Evolutionary conservation across 2,329 filamentous ascomycete species (phyloP).

Genomic region (Pestalotiopsis sp.): DNA sequence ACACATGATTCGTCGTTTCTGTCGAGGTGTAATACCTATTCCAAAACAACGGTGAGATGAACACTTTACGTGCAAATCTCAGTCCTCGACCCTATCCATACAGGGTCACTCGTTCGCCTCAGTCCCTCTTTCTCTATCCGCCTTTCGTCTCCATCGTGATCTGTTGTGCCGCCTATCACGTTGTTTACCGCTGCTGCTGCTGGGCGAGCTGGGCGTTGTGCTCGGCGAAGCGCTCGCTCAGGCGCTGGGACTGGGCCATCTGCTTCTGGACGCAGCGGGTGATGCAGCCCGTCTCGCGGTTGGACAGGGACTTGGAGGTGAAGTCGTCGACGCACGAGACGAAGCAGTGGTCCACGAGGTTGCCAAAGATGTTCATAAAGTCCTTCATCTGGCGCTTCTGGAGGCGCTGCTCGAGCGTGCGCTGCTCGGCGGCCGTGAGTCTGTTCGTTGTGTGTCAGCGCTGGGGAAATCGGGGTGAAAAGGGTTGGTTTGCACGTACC

Average conservation of each 20-base stretch:
- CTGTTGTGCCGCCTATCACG: constrained; percentile 13
- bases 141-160: neutral
- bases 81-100: neutral
- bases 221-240: constrained; percentile 87
- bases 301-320: constrained; percentile 90
- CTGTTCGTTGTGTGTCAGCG: constrained; percentile 30
- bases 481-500: constrained; percentile 6
- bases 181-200: constrained; percentile 49
- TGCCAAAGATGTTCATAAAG: constrained; percentile 80
- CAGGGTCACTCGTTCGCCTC: neutral
- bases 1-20: neutral
- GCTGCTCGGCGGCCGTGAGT: constrained; percentile 80
- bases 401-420: constrained; percentile 91
- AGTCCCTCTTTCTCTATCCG: neutral
- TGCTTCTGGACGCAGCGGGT: constrained; percentile 96
- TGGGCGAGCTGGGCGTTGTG: constrained; percentile 64
- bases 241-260: constrained; percentile 86
- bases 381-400: constrained; percentile 99
- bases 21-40: neutral
- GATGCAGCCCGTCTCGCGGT: constrained; percentile 88
- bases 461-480: neutral
- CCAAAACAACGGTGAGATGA: neutral
- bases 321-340: constrained; percentile 97
- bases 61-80: neutral
- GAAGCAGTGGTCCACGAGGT: constrained; percentile 88